Conservation (phyloP, 2,329 filamentous ascomycete genomes). For the Colletotrichum coccodes region DNA sequence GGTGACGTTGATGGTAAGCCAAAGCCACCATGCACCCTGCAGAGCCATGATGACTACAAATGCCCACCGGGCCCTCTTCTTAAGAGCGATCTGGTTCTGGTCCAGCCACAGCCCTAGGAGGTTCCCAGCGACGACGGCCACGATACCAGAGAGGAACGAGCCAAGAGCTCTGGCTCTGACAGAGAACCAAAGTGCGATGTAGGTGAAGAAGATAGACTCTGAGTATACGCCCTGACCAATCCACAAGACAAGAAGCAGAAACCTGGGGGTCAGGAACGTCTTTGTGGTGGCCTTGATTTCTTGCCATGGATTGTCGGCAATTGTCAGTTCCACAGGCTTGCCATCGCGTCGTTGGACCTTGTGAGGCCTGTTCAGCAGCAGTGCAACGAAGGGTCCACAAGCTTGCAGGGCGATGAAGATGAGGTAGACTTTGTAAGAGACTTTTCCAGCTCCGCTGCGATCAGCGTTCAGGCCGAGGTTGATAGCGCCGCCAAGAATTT, state of each 20-base stretch:
- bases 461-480: conserved; percentile 59
- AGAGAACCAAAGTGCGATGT: conserved; percentile 61
- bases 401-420: conserved; percentile 56
- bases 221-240: conserved; percentile 59
- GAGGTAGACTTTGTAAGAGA: conserved; percentile 53
- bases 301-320: conserved; percentile 54
- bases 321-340: conserved; percentile 45
- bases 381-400: conserved; percentile 54
- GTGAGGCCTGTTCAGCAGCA: conserved; percentile 55
- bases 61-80: conserved; percentile 59
- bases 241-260: conserved; percentile 61
- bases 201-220: conserved; percentile 49
- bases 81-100: conserved; percentile 59
- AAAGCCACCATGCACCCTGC: conserved; percentile 76
- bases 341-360: conserved; percentile 54
- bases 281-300: conserved; percentile 68
- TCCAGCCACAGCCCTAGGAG: conserved; percentile 71
- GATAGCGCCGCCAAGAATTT: conserved; percentile 61
- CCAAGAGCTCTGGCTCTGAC: conserved; percentile 58
- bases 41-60: conserved; percentile 62
- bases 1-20: conserved; percentile 72
- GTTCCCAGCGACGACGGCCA: conserved; percentile 71
- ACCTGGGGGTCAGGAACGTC: conserved; percentile 50
- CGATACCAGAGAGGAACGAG: conserved; percentile 59
- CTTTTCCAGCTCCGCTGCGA: conserved; percentile 54